Evolutionary conservation across 2,329 filamentous ascomycete species (phyloP).

Genomic region (Scytalidium lignicola): DNA sequence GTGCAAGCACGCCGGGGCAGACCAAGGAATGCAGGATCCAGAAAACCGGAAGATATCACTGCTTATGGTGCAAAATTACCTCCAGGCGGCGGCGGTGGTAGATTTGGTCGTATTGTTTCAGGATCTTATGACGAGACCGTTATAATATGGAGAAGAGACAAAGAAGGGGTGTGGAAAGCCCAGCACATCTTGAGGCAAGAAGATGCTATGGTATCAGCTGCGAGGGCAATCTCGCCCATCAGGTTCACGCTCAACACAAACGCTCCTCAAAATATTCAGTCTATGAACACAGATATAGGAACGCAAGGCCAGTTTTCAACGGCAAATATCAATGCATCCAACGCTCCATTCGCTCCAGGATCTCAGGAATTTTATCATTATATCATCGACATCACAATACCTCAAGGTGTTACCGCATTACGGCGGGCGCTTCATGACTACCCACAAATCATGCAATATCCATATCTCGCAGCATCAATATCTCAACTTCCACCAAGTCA

Average conservation of each 20-base stretch:
- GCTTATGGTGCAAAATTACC: constrained; percentile 82
- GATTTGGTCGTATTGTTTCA: constrained; percentile 90
- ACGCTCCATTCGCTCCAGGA: constrained; percentile 27
- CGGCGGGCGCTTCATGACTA: constrained; percentile 16
- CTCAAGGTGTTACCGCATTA: constrained; percentile 43
- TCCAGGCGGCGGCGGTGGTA: constrained; percentile 83
- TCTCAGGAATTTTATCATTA: constrained; percentile 36
- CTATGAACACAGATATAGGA: constrained; percentile 7
- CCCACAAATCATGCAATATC: constrained; percentile 28
- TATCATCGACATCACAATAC: constrained; percentile 49
- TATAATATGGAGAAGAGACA: constrained; percentile 87
- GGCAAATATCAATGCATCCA: constrained; percentile 9
- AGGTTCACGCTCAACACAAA: background rate
- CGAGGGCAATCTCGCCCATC: constrained; percentile 16
- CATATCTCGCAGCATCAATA: constrained; percentile 36
- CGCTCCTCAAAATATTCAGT: background rate
- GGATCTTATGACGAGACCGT: constrained; percentile 95
- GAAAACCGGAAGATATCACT: constrained; percentile 68
- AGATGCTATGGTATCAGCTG: constrained; percentile 50
- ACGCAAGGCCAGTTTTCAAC: constrained; percentile 1
- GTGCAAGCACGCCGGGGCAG: constrained; percentile 28
- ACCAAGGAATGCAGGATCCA: constrained; percentile 58
- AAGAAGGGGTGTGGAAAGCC: constrained; percentile 78
- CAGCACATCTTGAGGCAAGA: constrained; percentile 72
- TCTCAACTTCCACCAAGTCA: constrained; percentile 44